A percentile compares a stretch with the other conserved stretches of the same genome.
These are phyloP conservation scores for Linum lewisii DNA, from an alignment of 345 rosid genomes.

Conservation along the genomic window DNA sequence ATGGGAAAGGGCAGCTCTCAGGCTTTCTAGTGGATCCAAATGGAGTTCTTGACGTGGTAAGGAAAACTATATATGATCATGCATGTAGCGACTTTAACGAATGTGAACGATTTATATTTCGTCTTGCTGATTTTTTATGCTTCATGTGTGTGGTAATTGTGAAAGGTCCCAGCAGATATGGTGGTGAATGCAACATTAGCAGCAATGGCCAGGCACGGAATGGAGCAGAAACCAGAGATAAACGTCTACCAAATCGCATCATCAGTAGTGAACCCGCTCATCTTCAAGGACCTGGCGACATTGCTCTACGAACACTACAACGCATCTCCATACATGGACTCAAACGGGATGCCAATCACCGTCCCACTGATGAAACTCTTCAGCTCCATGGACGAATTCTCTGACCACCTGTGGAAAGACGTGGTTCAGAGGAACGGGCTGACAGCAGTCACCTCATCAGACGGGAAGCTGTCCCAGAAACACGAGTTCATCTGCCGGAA, in stretches of 20 bases:
- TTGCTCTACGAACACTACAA: conserved; percentile 14
- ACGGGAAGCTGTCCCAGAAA: neutral
- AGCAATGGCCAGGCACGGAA: conserved; percentile 29
- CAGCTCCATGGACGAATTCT: conserved; percentile 11
- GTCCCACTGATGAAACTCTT: conserved; percentile 12
- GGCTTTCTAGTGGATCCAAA: conserved; percentile 17
- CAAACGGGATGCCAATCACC: conserved; percentile 8
- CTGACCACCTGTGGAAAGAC: conserved; percentile 9
- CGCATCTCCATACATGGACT: conserved; percentile 6
- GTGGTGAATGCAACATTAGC: conserved; percentile 20
- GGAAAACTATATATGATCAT: neutral
- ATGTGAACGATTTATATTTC: neutral
- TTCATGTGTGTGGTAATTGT: neutral
- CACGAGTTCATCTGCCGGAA: conserved; percentile 9
- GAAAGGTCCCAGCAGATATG: conserved; percentile 27
- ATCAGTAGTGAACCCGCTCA: conserved; percentile 18
- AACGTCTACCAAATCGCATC: conserved; percentile 20
- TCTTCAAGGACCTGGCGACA: neutral
- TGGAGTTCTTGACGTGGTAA: conserved; percentile 18
- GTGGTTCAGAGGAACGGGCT: neutral
- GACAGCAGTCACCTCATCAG: neutral
- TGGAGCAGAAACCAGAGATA: neutral
- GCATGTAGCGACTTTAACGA: no score
- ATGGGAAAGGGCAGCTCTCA: conserved; percentile 28
- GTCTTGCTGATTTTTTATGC: neutral